These are phyloP conservation scores for Pontederia paniculata DNA, from an alignment of 176 grass and related monocot species.

Conservation along the genomic window DNA sequence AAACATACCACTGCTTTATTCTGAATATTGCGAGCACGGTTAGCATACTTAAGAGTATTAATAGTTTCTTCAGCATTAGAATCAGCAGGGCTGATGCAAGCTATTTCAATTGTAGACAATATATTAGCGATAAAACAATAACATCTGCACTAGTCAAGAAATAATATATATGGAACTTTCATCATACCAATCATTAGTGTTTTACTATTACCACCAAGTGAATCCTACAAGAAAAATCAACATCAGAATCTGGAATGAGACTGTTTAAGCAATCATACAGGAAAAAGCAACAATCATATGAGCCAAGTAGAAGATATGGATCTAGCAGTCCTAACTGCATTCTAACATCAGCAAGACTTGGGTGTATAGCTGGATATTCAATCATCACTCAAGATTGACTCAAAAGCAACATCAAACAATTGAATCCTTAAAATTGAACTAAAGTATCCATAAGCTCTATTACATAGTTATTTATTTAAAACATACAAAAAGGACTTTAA, in stretches of 20 bases:
- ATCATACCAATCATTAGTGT: constrained; percentile 65
- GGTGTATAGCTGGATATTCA: too few species aligned
- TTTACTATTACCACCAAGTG: constrained; percentile 80
- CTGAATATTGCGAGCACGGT: constrained; percentile 75
- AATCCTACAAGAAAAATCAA: constrained; percentile 38
- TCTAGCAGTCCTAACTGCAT: too few species aligned
- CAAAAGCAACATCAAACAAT: too few species aligned
- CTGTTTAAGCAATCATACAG: neutral
- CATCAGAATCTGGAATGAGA: neutral
- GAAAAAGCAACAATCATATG: neutral
- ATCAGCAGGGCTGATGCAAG: constrained; percentile 87
- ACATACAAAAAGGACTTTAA: neutral
- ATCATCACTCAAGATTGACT: too few species aligned
- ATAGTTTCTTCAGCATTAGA: constrained; percentile 80
- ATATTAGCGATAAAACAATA: neutral
- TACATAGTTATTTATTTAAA: neutral
- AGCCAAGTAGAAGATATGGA: too few species aligned
- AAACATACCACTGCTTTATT: constrained; percentile 74
- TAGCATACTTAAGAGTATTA: constrained; percentile 83
- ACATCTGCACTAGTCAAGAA: neutral
- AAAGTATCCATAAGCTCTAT: neutral
- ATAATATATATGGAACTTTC: constrained; percentile 1
- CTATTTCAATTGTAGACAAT: constrained; percentile 16
- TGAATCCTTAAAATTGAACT: too few species aligned
- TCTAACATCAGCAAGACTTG: neutral